Conservation (phyloP, 192 early-diverging fungal species). For the Coemansia sp. region DNA sequence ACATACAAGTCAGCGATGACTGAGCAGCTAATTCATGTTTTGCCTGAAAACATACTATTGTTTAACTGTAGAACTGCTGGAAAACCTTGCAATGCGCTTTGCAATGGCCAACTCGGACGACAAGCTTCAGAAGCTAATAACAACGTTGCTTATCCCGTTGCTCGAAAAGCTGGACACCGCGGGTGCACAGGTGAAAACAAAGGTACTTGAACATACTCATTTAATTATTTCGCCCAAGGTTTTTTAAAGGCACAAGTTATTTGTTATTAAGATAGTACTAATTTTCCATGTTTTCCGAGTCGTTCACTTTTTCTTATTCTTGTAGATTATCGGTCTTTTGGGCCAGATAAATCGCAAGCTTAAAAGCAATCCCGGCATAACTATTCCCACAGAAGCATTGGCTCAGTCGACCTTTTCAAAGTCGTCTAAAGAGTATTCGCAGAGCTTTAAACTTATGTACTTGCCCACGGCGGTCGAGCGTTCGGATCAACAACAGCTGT, state of each 20-base stretch:
- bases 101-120: constrained; percentile 62
- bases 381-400: constrained; percentile 62
- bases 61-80: constrained; percentile 57
- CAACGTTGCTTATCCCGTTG: constrained; percentile 59
- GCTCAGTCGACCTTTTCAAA: constrained; percentile 60
- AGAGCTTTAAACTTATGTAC: constrained; percentile 83
- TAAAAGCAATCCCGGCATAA: constrained; percentile 60
- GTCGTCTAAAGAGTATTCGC: constrained; percentile 57
- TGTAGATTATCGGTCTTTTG: constrained; percentile 72
- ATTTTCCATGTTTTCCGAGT: not conserved
- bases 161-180: constrained; percentile 60
- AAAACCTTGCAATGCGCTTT: constrained; percentile 64
- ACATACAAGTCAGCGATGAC: not conserved
- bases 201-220: constrained; percentile 30
- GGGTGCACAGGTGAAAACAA: constrained; percentile 52
- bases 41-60: not conserved
- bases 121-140: constrained; percentile 55
- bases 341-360: constrained; percentile 85
- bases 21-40: not conserved
- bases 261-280: not conserved
- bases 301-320: not conserved
- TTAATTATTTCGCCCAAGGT: not conserved
- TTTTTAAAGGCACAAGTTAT: not conserved
- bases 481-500: constrained; percentile 47
- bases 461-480: constrained; percentile 74